Base-by-base conservation (phyloP, 345 rosid species). In the Adansonia digitata region DNA sequence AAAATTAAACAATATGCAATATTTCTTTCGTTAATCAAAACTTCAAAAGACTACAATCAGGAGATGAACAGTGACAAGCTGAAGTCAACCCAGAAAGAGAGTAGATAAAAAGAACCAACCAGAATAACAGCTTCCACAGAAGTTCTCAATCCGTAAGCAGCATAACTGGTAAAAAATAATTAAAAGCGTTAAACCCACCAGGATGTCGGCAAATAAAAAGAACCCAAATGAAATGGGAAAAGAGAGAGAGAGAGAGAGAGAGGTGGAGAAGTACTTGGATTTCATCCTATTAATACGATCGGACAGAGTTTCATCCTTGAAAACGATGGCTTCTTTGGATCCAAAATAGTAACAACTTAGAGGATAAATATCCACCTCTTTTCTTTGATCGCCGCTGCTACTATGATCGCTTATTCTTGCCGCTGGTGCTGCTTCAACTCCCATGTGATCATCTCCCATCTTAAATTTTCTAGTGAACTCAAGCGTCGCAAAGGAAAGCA, bases 111-210 rank as follows among this genome's bases (percentile, higher is more conserved):
- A 22, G 27, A 72, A 82, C 83, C 45, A 35, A 94, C 98, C 92
- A 92, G 76, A 79, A 94, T 82, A 81, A 94, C 92, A 37, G 91
- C 98, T 82, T 86, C 90, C 55, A 92, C 97, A 53, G 84, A 88
- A 74, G 89, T 89, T 85, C 97, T 92, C 89, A 92, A 71, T 15
- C 98, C 98, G 79, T 77, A 82, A 77, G 84, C 85, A 29, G 81
- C 91, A 74, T 85, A 92, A 71, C 98, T 92, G 69, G 60, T 1
- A 35, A 67, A 10, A 31, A 27, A 18, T 61, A 63, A 7, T 2
- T 70, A 24, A 40, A 24, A 20, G 14, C n/a, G 60, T 22, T 35
- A 74, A 68, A 20, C 5, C 71, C 29, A 1, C 7, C 34, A 73
- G 64, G 37, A 1, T 40, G 27, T 29, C 22, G 29, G 17, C 12